Conservation (phyloP, 176 grass and related monocot genomes). For the Phyllostachys edulis region DNA sequence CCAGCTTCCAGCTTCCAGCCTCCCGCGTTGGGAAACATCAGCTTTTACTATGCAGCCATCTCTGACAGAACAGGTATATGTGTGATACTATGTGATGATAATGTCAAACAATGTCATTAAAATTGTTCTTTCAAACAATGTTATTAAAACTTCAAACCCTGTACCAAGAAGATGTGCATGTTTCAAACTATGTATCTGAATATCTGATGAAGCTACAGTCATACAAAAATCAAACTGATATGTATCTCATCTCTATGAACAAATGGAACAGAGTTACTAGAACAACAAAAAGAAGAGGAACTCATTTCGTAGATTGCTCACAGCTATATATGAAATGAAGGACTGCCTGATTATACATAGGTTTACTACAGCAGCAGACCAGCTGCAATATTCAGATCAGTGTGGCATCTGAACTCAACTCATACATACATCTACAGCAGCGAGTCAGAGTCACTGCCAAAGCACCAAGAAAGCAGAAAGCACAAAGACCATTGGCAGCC, state of each 20-base stretch:
- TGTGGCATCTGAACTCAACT: not conserved
- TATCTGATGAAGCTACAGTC: not conserved
- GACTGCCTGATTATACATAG: not conserved
- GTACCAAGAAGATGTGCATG: not conserved
- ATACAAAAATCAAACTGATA: not conserved
- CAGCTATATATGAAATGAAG: not conserved
- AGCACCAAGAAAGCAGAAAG: constrained; percentile 40
- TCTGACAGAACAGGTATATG: not conserved
- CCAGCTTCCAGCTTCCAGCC: not conserved
- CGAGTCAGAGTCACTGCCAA: not conserved
- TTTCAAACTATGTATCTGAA: not conserved
- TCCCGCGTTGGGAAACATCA: not conserved
- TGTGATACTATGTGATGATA: not conserved
- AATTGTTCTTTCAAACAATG: not conserved
- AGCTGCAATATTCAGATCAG: not conserved
- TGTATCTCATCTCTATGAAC: not conserved
- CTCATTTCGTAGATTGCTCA: not conserved
- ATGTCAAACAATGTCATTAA: not conserved
- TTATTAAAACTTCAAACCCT: not conserved
- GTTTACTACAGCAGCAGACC: not conserved
- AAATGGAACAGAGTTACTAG: not conserved
- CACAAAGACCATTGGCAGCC: constrained; percentile 8
- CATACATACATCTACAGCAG: not conserved
- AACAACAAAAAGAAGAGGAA: not conserved
- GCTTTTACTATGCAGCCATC: not conserved